Base-by-base conservation (phyloP, 129 eudicot genomes). In the Helianthus tuberosus region DNA sequence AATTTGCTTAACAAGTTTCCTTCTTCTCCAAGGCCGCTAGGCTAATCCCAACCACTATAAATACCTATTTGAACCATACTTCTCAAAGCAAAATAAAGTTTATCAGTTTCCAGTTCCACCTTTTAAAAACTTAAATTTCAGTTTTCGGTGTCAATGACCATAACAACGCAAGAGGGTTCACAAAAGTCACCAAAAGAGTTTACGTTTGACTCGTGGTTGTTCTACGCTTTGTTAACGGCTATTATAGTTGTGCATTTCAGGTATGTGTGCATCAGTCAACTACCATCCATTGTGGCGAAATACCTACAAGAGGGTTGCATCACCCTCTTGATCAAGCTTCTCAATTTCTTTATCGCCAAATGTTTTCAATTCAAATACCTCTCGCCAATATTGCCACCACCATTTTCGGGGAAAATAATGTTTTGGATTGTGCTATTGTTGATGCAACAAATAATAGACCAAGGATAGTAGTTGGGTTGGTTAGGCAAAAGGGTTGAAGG, bases 341-440 rank as follows among this genome's bases (percentile, higher is more conserved):
- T 71, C 46, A 71, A 78, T 64, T 78, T 78, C 73, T 71, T n/a
- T 10, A 71, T 78, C 32, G 82, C 82, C 60, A 78, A 78, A 39
- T 64, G 68, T 25, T 71, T 63, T 62, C 82, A 52, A 52, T 71
- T 78, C 11, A 71, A 73, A 78, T 78, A 49, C 67, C 11, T 78
- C 35, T 52, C 77, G 0, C 27, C 73, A 11, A 35, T 62, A 68
- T 15, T 59, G 38, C 65, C 82, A 15, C 72, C 82, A 6, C 43
- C 74, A 32, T 53, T 41, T 55, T 66, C 48, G 23, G 80, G 68
- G 67, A 57, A 17, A 43, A 20, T 75, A 38, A 39, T 75, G 74
- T 66, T 75, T 66, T 66, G 80, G 80, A 15, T 75, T 66, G 80
- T 75, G 47, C 44, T 75, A n/a, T n/a, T n/a, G n/a, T n/a, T n/a